phyloP scores from a whole-genome alignment of 768 basidiomycete species.

The Cyclocybe cylindracea region DNA sequence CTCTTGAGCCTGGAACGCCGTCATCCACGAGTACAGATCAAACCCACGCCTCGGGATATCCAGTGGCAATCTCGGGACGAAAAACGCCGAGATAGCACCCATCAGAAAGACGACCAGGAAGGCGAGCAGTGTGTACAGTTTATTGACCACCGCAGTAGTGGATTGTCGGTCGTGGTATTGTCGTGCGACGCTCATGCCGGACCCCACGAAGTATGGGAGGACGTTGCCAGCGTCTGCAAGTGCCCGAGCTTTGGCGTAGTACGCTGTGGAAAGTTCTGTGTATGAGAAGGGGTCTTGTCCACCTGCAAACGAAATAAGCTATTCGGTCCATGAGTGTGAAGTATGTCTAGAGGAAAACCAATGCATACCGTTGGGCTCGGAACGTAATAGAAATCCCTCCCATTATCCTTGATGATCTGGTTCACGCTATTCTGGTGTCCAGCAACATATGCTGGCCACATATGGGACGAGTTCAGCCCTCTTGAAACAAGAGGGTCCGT shows the following conservation, averaged over 20 bases:
- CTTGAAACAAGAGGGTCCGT: slow-evolving; percentile 19
- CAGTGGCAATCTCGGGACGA: slow-evolving; percentile 24
- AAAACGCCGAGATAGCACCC: slow-evolving; percentile 30
- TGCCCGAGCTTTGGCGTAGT: slow-evolving; percentile 34
- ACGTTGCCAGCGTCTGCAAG: slow-evolving; percentile 40
- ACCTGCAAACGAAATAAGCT: slow-evolving; percentile 39
- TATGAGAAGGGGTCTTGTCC: slow-evolving; percentile 39
- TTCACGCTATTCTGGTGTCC: slow-evolving; percentile 40
- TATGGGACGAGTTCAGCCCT: slow-evolving; percentile 28
- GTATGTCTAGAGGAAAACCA: neutral
- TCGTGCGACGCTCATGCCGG: slow-evolving; percentile 34
- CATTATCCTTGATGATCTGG: slow-evolving; percentile 40
- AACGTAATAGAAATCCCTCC: slow-evolving; percentile 37
- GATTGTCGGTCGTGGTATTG: slow-evolving; percentile 31
- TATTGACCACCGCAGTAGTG: slow-evolving; percentile 25
- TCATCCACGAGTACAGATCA: slow-evolving; percentile 26
- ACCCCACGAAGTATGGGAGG: slow-evolving; percentile 43
- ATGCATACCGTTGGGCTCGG: slow-evolving; percentile 39
- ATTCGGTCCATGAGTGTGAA: neutral
- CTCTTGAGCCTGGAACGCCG: slow-evolving; percentile 23
- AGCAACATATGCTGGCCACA: slow-evolving; percentile 25
- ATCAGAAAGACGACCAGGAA: slow-evolving; percentile 25
- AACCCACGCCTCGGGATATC: slow-evolving; percentile 23
- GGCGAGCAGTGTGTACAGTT: slow-evolving; percentile 21
- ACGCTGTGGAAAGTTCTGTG: slow-evolving; percentile 32